A percentile compares a stretch with the other conserved stretches of the same genome.
Evolutionary conservation across 2,329 filamentous ascomycete species (phyloP).

Genomic region (Clonostachys rosea): DNA sequence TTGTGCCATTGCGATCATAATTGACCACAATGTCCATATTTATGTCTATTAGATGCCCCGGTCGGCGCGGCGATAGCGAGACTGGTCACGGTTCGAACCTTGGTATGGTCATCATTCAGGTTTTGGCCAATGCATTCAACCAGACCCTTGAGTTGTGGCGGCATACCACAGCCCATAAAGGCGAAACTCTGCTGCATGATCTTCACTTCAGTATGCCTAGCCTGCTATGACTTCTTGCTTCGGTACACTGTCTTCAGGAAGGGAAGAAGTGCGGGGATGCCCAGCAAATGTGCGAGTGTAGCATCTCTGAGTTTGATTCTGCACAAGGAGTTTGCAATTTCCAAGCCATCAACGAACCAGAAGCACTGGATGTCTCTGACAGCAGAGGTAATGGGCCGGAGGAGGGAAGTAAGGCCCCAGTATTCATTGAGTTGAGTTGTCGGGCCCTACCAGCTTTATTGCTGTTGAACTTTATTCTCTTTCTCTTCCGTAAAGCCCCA

Average conservation of each 20-base stretch:
- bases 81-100: conserved; percentile 93
- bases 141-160: conserved; percentile 91
- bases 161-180: conserved; percentile 93
- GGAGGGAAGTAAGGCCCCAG: too few relatives aligned
- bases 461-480: too few relatives aligned
- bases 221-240: conserved; percentile 99
- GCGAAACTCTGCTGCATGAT: conserved; percentile 99
- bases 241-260: conserved; percentile 94
- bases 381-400: too few relatives aligned
- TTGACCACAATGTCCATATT: too few relatives aligned
- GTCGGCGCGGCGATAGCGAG: conserved; percentile 92
- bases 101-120: conserved; percentile 95
- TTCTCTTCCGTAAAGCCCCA: too few relatives aligned
- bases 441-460: too few relatives aligned
- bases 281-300: conserved; percentile 72
- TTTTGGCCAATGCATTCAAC: conserved; percentile 97
- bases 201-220: conserved; percentile 95
- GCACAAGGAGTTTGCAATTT: too few relatives aligned
- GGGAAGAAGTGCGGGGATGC: conserved; percentile 89
- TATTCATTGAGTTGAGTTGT: too few relatives aligned
- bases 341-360: too few relatives aligned
- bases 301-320: too few relatives aligned
- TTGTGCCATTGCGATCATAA: too few relatives aligned
- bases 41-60: conserved; percentile 71
- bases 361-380: too few relatives aligned